Evolutionary conservation across 371 early-diverging fungal genomes (phyloP).

Genomic region (Smittium mucronatum): DNA sequence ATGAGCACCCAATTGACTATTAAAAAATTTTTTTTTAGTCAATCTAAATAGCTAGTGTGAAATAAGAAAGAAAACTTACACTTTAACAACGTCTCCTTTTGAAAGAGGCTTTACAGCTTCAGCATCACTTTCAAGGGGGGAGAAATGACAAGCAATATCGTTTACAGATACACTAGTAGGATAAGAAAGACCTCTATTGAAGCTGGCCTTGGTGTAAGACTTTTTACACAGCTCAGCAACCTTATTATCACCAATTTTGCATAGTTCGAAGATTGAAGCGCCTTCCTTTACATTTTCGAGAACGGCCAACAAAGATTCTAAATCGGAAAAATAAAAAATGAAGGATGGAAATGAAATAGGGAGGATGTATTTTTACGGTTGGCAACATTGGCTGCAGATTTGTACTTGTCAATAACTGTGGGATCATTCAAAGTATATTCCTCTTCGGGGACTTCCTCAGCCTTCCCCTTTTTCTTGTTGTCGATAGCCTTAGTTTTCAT

Average conservation of each 20-base stretch:
- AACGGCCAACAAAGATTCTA: slow-evolving; percentile 52
- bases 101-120: slow-evolving; percentile 41
- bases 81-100: slow-evolving; percentile 74
- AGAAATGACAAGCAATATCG: slow-evolving; percentile 58
- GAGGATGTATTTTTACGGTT: slow-evolving; percentile 38
- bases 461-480: background rate
- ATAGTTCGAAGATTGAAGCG: slow-evolving; percentile 55
- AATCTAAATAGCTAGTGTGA: background rate
- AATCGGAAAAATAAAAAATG: slow-evolving; percentile 20
- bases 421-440: slow-evolving; percentile 26
- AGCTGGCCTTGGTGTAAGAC: slow-evolving; percentile 60
- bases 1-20: slow-evolving; percentile 73
- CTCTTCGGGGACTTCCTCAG: background rate
- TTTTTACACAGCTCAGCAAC: slow-evolving; percentile 56
- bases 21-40: slow-evolving; percentile 9
- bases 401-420: slow-evolving; percentile 66
- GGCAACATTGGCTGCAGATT: slow-evolving; percentile 63
- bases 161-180: slow-evolving; percentile 78
- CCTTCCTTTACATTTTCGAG: slow-evolving; percentile 44
- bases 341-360: background rate
- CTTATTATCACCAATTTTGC: slow-evolving; percentile 67
- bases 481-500: background rate
- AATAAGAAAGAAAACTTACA: slow-evolving; percentile 19
- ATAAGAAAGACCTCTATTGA: slow-evolving; percentile 60
- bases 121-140: slow-evolving; percentile 47